phyloP scores from a whole-genome alignment of 495 filamentous ascomycete genomes.

The Letharia lupina region DNA sequence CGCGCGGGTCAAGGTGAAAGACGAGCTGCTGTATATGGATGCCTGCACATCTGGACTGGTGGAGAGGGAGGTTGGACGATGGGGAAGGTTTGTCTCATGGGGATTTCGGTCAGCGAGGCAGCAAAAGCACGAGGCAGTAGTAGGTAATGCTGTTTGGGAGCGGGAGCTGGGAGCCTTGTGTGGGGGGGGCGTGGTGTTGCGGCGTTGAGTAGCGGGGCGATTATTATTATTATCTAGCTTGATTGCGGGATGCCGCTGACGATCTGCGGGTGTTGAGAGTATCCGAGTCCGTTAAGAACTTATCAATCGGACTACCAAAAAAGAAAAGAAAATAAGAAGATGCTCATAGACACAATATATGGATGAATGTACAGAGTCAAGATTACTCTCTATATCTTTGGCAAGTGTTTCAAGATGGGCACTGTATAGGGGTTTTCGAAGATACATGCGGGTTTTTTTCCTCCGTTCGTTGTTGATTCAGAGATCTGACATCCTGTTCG shows the following conservation, averaged over 20 bases:
- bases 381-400: too few relatives aligned
- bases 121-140: not conserved
- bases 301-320: not conserved
- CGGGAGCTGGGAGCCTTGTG: slow-evolving; percentile 7
- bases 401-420: too few relatives aligned
- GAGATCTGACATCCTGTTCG: not conserved
- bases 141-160: not conserved
- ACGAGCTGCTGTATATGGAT: slow-evolving; percentile 6
- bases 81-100: not conserved
- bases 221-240: not conserved
- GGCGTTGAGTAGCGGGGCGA: slow-evolving; percentile 9
- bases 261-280: not conserved
- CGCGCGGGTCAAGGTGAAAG: slow-evolving; percentile 9
- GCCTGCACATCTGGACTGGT: slow-evolving; percentile 7
- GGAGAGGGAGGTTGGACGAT: not conserved
- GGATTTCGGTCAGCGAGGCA: slow-evolving; percentile 7
- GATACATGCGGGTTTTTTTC: not conserved
- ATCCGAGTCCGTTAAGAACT: not conserved
- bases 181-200: not conserved
- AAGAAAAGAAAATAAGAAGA: not conserved
- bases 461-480: not conserved
- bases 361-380: too few relatives aligned
- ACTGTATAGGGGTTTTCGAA: too few relatives aligned
- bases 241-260: slow-evolving; percentile 8
- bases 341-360: too few relatives aligned